Evolutionary conservation across 345 rosid species (phyloP), one percentile per base, ranked within the genome.

Genomic region (Melastoma malabathricum): DNA sequence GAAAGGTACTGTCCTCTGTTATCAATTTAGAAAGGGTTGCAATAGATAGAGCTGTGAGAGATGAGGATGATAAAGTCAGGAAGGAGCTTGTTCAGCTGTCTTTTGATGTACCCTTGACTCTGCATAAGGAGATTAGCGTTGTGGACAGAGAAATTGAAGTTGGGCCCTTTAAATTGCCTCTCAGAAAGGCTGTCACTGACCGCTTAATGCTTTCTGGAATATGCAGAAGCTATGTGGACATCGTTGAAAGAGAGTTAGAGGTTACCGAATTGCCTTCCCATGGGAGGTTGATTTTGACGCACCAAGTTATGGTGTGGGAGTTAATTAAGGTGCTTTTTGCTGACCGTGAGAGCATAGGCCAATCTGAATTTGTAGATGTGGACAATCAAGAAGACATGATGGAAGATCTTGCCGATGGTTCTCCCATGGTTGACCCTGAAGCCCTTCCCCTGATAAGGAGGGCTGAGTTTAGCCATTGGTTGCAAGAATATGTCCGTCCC

Each of bases 271-370:
- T 84, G 57, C 67, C 96, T 55, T 62, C 77, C 55, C 76, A 86
- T 25, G 65, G 82, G 20, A 83, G 78, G 61, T 70, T 80, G 72
- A 74, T 80, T 72, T 79, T 83, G 76, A 82, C 66, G 73, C 89
- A 92, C 72, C 93, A 92, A 67, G 96, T 84, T 50, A 84, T 87
- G 83, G 82, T 77, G 47, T 92, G 98, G 98, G 96, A 92, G 72
- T 77, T 87, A 65, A 81, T 92, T 48, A 87, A 76, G 62, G 98
- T 87, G 72, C 93, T 92, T 53, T 87, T 84, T 45, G 72, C 93
- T 23, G 90, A 87, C 54, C 84, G 78, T 59, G 93, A 84, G 68
- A 61, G 50, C 53, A 57, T 62, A 62, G 85, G 66, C 48, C 82
- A 62, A 56, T 64, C 67, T 23, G 80, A 80, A 55, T 68, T 79